Base-by-base conservation (phyloP, 305 asterid species). In the Fraxinus latifolia region DNA sequence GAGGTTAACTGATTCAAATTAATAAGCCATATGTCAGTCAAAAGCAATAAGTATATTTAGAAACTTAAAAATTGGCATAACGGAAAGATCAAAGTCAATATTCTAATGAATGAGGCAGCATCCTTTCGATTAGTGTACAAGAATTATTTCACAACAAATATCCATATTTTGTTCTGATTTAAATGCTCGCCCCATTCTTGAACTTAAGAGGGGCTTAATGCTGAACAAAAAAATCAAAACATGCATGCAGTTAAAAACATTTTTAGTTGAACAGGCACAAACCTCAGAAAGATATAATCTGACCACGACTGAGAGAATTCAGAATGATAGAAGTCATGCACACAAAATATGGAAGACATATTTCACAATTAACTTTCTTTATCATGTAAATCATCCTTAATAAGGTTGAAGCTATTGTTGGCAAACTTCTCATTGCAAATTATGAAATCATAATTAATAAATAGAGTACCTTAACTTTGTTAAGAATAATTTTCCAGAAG, bases 381-480 rank as follows among this genome's bases (percentile, higher is more conserved):
- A 29, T 53, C 71, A 79, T 31, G 74, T 77, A 77, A n/a, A 29
- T 29, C 15, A 68, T 12, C 74, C 74, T 68, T 68, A 29, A 27
- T 68, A 68, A 29, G 37, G 39, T 29, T 14, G n/a, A 67, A 12
- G 8, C 8, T 68, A 27, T 68, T 27, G 82, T 37, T 44, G 82
- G 82, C 68, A 77, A 81, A 80, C 23, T 68, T 53, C 37, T 78
- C 72, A 62, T 44, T 23, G 76, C 50, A 60, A 86, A 70, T 76
- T 60, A 29, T 75, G 80, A n/a, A 82, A 77, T 11, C 82, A 77
- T 62, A 79, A 76, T 9, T 71, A 37, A 29, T 3, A 55, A 84
- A 81, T 17, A 65, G 73, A 70, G 75, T 90, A 96, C 99, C 98
- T 93, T 94, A 58, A 93, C 84, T 87, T 78, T 92, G 90, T 94